phyloP scores from a whole-genome alignment of 2,329 filamentous ascomycete genomes.

The Fusarium staphyleae region DNA sequence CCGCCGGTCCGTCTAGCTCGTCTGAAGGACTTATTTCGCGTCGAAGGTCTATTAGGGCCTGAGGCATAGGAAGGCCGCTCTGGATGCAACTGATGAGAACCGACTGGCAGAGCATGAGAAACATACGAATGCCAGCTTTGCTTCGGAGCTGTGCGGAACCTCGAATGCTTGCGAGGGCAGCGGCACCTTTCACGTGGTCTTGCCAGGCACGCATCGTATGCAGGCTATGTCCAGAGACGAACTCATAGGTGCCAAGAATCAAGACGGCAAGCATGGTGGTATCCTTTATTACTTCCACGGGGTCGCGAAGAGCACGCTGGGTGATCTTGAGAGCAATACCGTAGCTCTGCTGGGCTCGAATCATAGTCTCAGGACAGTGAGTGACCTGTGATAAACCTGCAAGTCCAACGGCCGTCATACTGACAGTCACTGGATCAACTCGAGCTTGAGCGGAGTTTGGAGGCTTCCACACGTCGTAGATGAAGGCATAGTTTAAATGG shows the following conservation, averaged over 20 bases:
- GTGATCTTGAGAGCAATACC: constrained; percentile 58
- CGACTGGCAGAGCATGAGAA: constrained; percentile 60
- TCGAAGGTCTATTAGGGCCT: constrained; percentile 56
- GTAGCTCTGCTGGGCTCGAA: constrained; percentile 59
- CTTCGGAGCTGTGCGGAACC: constrained; percentile 56
- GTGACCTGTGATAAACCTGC: constrained; percentile 58
- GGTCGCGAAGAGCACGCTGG: constrained; percentile 57
- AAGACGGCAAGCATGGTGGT: constrained; percentile 62
- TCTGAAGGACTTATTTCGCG: constrained; percentile 49
- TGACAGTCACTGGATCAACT: constrained; percentile 57
- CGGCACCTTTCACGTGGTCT: constrained; percentile 61
- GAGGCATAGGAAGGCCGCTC: constrained; percentile 56
- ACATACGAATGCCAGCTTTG: constrained; percentile 57
- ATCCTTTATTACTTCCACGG: constrained; percentile 53
- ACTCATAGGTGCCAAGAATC: constrained; percentile 63
- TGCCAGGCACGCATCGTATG: constrained; percentile 60
- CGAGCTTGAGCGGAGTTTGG: constrained; percentile 43
- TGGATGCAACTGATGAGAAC: constrained; percentile 61
- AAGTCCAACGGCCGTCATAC: constrained; percentile 63
- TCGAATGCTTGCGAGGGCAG: constrained; percentile 57
- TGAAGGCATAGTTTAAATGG: constrained; percentile 60
- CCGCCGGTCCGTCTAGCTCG: constrained; percentile 49
- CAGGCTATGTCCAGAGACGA: constrained; percentile 55
- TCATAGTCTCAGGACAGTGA: constrained; percentile 51
- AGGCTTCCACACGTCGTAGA: constrained; percentile 61